phyloP scores from a whole-genome alignment of 1,139 yeast genomes.

The Saccharomyces uvarum region DNA sequence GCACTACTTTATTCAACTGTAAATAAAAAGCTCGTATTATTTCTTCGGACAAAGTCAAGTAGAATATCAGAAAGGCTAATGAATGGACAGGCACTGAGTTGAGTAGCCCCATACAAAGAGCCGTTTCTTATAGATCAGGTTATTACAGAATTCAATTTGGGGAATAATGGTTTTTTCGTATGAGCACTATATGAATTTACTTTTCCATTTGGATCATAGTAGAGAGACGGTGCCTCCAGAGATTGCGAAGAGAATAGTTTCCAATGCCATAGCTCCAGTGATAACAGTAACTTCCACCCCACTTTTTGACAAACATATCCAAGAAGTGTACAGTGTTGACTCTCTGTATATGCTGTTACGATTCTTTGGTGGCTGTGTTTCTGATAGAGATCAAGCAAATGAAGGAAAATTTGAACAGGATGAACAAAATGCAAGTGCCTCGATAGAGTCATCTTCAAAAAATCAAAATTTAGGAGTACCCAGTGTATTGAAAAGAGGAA shows the following conservation, averaged over 20 bases:
- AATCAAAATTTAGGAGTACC: constrained; percentile 3
- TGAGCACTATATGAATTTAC: constrained; percentile 29
- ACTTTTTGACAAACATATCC: constrained; percentile 24
- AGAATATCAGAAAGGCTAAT: neutral
- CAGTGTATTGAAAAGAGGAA: neutral
- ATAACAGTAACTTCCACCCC: constrained; percentile 29
- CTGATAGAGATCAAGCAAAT: constrained; percentile 31
- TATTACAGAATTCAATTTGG: neutral
- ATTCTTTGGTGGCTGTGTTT: constrained; percentile 31
- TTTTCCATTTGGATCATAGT: constrained; percentile 24
- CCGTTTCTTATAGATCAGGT: neutral
- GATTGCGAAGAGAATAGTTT: constrained; percentile 28
- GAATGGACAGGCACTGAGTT: neutral
- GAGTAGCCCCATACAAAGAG: neutral
- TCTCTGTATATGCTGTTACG: constrained; percentile 28
- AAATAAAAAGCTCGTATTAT: neutral
- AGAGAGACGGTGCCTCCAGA: constrained; percentile 27
- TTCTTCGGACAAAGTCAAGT: neutral
- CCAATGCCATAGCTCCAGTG: constrained; percentile 32
- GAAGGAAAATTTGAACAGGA: constrained; percentile 9
- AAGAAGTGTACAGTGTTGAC: constrained; percentile 23
- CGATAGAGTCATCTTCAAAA: neutral
- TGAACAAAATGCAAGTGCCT: neutral
- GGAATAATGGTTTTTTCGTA: constrained; percentile 19
- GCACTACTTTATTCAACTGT: neutral